Evolutionary conservation across 305 asterid species (phyloP).

Genomic region (Nicotiana rustica): DNA sequence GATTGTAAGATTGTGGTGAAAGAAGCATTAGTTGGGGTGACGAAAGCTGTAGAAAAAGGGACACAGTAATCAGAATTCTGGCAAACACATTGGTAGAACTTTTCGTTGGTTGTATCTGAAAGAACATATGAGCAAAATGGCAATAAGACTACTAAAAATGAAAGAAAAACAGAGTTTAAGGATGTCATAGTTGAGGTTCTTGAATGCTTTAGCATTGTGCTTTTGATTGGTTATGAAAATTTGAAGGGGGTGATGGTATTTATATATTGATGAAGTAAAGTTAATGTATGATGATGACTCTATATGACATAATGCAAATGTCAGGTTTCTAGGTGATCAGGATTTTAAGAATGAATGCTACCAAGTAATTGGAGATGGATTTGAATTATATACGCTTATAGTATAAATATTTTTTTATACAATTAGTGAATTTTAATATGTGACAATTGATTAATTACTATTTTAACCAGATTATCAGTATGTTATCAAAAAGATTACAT

Average conservation of each 20-base stretch:
- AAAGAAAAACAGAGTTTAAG: constrained; percentile 41
- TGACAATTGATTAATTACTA: no score
- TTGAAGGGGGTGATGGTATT: constrained; percentile 1
- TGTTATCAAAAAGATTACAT: no score
- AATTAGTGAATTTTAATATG: no score
- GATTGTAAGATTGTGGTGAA: constrained; percentile 60
- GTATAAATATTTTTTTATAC: no score
- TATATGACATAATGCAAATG: constrained; percentile 39
- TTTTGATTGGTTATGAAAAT: neutral
- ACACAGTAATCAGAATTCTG: constrained; percentile 67
- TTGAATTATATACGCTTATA: no score
- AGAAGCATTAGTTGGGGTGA: constrained; percentile 63
- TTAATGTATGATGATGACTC: constrained; percentile 20
- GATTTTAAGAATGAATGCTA: neutral
- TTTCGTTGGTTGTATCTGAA: constrained; percentile 57
- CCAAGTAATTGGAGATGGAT: neutral
- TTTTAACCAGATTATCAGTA: no score
- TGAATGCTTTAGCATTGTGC: neutral
- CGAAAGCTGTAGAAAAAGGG: constrained; percentile 70
- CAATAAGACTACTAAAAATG: constrained; percentile 39
- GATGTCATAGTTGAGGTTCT: constrained; percentile 44
- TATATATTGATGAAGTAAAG: constrained; percentile 31
- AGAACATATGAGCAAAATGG: constrained; percentile 35
- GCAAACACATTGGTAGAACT: constrained; percentile 63
- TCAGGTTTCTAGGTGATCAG: neutral